A percentile compares a stretch with the other conserved stretches of the same genome.
Evolutionary conservation across 1,139 yeast genomes (phyloP).

Genomic region (Nakaseomyces bracarensis): DNA sequence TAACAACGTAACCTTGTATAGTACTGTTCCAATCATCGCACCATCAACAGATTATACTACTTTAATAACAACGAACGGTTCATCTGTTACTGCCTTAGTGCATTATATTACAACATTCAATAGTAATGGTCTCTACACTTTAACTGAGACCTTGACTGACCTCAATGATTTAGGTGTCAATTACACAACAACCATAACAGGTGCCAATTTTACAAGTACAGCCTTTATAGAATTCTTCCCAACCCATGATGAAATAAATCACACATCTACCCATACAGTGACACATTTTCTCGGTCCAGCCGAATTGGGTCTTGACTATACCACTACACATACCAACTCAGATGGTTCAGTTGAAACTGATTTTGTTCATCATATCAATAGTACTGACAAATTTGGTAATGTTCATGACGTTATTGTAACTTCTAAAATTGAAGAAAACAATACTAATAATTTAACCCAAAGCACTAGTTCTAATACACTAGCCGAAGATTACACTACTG

Average conservation of each 20-base stretch:
- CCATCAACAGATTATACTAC: neutral
- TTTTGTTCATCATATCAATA: neutral
- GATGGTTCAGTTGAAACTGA: neutral
- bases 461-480: neutral
- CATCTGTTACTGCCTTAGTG: neutral
- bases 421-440: too few species aligned
- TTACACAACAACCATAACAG: neutral
- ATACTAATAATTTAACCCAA: too few species aligned
- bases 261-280: neutral
- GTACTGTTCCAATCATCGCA: neutral
- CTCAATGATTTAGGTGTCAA: neutral
- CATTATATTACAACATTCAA: neutral
- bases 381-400: too few species aligned
- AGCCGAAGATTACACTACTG: neutral
- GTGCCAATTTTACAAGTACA: neutral
- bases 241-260: neutral
- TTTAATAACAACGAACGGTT: neutral
- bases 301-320: neutral
- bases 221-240: slow-evolving; percentile 1
- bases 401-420: too few species aligned
- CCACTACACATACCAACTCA: neutral
- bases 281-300: neutral
- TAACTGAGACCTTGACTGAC: neutral
- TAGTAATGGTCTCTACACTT: neutral
- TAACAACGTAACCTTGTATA: neutral